Evolutionary conservation across 768 basidiomycete genomes (phyloP).

Genomic region (Gymnopilus dilepis): DNA sequence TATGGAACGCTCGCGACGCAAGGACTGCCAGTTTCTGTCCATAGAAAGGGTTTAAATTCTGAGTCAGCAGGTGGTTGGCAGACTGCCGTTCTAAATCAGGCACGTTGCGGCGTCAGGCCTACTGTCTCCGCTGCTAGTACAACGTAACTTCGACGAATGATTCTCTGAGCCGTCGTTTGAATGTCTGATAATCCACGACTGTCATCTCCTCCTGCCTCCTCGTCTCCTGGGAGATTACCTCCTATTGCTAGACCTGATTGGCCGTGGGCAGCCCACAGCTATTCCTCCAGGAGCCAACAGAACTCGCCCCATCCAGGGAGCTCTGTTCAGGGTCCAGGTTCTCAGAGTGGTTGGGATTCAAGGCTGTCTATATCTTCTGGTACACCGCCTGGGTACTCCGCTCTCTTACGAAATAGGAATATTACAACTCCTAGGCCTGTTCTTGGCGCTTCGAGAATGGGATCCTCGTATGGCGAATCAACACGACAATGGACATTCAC

Average conservation of each 20-base stretch:
- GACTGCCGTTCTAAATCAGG: slow-evolving; percentile 7
- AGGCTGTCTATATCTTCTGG: slow-evolving; percentile 32
- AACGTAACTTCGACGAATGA: slow-evolving; percentile 1
- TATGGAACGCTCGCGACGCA: too few relatives aligned
- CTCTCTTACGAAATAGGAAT: slow-evolving; percentile 18
- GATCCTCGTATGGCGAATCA: slow-evolving; percentile 44
- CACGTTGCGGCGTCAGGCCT: background rate
- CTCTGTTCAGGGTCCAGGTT: slow-evolving; percentile 29
- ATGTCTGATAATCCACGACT: slow-evolving; percentile 48
- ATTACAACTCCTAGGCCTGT: slow-evolving; percentile 24
- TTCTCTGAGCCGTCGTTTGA: slow-evolving; percentile 1
- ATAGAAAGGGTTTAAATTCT: too few relatives aligned
- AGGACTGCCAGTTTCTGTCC: too few relatives aligned
- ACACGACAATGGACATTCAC: slow-evolving; percentile 71
- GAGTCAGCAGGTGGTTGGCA: background rate
- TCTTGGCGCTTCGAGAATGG: slow-evolving; percentile 29
- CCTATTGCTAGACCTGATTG: slow-evolving; percentile 61
- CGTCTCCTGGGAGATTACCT: slow-evolving; percentile 52
- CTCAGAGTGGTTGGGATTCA: slow-evolving; percentile 39
- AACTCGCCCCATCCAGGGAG: slow-evolving; percentile 38
- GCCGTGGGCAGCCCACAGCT: slow-evolving; percentile 56
- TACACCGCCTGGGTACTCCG: slow-evolving; percentile 25
- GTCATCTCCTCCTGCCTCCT: slow-evolving; percentile 43
- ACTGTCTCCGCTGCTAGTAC: background rate
- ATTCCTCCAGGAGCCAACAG: slow-evolving; percentile 35